Base-by-base conservation (phyloP, 208 protist genomes). In the Endotrypanum monterogeii region DNA sequence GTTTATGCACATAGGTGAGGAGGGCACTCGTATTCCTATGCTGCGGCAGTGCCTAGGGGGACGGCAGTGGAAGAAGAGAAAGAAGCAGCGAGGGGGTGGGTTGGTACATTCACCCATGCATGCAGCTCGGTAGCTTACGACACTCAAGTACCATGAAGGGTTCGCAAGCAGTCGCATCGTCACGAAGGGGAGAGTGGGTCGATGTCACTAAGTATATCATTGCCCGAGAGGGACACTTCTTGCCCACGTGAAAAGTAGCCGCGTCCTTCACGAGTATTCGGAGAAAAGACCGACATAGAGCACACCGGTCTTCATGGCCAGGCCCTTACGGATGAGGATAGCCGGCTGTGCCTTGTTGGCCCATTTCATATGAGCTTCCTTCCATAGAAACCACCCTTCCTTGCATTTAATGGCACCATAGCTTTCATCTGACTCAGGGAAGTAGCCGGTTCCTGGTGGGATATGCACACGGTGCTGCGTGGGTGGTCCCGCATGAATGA, bases 231-330 rank as follows among this genome's bases (percentile, higher is more conserved):
- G 28, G 6, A 37, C 4, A 8, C 32, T 20, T 16, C 7, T 30
- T 39, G 16, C 5, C 32, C 5, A 44, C 16, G 14, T 20, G 2
- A 1, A 67, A 14, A 18, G 16, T 14, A 6, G 51, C 18, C 30
- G n/a, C 20, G 4, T 58, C 20, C 18, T 18, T 58, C 67, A 80
- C 20, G 67, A 79, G 58, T 89, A 84, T 70, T 90, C 83, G 2
- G 84, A 85, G 74, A 96, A 96, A n/a, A 96, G 78, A 16, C 82
- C 82, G 12, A 74, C 46, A 52, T 96, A 96, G 12, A 96, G 65
- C 12, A 90, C 76, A 30, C 92, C 92, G 1, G 70, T 87, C 68
- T 93, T 93, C 89, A 96, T 96, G 30, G 90, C 92, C 60, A 96
- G 78, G 14, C 90, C 92, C 73, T 94, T 93, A 14, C 92, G 83